Base-by-base conservation (phyloP, 2,329 filamentous ascomycete genomes). In the Aspergillus terreus region DNA sequence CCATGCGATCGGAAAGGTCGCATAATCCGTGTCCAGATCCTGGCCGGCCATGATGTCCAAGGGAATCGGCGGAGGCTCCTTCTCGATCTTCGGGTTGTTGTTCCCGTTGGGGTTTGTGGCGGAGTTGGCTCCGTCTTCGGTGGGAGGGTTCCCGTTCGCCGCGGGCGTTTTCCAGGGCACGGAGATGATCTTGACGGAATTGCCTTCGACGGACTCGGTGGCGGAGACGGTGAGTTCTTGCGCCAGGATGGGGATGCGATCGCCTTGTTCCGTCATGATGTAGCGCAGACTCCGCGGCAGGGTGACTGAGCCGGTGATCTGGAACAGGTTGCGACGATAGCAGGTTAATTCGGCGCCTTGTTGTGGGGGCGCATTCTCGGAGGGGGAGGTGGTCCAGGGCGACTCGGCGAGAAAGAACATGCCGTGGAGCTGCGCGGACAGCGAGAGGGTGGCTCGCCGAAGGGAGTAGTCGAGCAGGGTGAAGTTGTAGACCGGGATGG, bases 131-230 rank as follows among this genome's bases (percentile, higher is more conserved):
- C 30, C 45, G 21, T 66, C 64, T 30, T 68, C 64, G 23, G 67
- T 63, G 10, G 77, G 77, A 1, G 76, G 76, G 55, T 86, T 82
- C 55, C 73, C 79, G 52, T 85, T 78, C 57, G 88, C 89, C 25
- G 88, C 89, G 1, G 91, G 92, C 2, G 92, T 96, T 77, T 97
- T 97, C 92, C 92, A 97, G 1, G 92, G 92, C 53, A 97, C 95
- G 6, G 94, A 94, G 57, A 97, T 96, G 56, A 97, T 85, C 62
- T 95, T 92, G 41, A 96, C 90, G 0, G 88, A 77, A 62, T 96
- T 92, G 32, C 90, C 90, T 68, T 97, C 92, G 14, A 96, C 91
- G 1, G 92, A 96, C 69, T 97, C 92, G 45, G 91, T 95, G 7
- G 92, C 92, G 4, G 90, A 95, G 44, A 97, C 89, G 49, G 87